Percentiles rank a stretch among this genome's conserved stretches.
Evolutionary conservation across 2,329 filamentous ascomycete genomes (phyloP).

Genomic region (Hortaea werneckii): DNA sequence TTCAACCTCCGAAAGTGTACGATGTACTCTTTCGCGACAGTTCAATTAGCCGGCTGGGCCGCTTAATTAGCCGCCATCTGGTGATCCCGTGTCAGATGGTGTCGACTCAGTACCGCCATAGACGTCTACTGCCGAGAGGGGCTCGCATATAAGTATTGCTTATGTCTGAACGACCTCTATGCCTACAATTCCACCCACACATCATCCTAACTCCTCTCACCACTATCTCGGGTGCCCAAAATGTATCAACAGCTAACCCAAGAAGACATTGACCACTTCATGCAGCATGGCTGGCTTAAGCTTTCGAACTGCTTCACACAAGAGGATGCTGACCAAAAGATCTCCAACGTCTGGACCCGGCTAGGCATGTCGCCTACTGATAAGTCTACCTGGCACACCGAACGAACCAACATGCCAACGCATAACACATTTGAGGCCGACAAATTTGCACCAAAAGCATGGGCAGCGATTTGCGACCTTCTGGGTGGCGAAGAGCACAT

Average conservation of each 20-base stretch:
- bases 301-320: conserved; percentile 43
- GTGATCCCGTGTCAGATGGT: too few relatives aligned
- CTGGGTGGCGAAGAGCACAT: conserved; percentile 53
- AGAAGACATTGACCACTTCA: conserved; percentile 43
- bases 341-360: conserved; percentile 49
- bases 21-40: too few relatives aligned
- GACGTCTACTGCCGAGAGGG: too few relatives aligned
- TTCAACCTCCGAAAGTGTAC: too few relatives aligned
- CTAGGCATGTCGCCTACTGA: conserved; percentile 55
- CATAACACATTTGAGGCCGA: conserved; percentile 46
- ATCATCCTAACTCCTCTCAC: too few relatives aligned
- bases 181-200: too few relatives aligned
- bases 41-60: too few relatives aligned
- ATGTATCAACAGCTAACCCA: conserved; percentile 28
- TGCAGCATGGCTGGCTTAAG: conserved; percentile 47
- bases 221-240: not conserved
- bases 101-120: too few relatives aligned
- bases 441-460: conserved; percentile 54
- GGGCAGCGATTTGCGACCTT: conserved; percentile 56
- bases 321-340: conserved; percentile 39
- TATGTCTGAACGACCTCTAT: too few relatives aligned
- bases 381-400: conserved; percentile 53
- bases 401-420: conserved; percentile 54
- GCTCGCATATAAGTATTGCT: too few relatives aligned
- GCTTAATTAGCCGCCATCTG: too few relatives aligned